Percentiles rank a stretch among this genome's conserved stretches.
Evolutionary conservation across 768 basidiomycete species (phyloP).

Genomic region (Leccinellum luteum): DNA sequence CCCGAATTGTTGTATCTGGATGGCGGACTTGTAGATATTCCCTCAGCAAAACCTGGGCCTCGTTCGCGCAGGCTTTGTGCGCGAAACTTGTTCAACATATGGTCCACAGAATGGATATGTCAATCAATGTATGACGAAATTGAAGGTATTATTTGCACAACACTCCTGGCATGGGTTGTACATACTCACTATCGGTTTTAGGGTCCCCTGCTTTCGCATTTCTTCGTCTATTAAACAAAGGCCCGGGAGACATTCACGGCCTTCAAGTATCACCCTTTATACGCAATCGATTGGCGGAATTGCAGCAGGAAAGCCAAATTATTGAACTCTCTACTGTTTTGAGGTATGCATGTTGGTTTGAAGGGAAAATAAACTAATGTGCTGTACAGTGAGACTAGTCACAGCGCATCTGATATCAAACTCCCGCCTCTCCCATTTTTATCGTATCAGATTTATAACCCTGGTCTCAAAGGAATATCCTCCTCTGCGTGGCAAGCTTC

Average conservation of each 20-base stretch:
- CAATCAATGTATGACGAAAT: constrained; percentile 57
- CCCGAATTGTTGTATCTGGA: constrained; percentile 78
- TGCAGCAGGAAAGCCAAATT: constrained; percentile 42
- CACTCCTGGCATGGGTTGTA: not conserved
- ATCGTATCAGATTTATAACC: constrained; percentile 37
- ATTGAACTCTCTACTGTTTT: constrained; percentile 42
- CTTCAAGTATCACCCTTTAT: constrained; percentile 63
- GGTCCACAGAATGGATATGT: constrained; percentile 81
- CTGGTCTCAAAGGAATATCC: constrained; percentile 61
- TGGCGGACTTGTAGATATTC: constrained; percentile 67
- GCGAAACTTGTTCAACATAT: constrained; percentile 80
- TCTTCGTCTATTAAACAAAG: constrained; percentile 61
- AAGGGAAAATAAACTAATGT: constrained; percentile 4
- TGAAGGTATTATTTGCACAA: constrained; percentile 43
- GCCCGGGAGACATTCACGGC: constrained; percentile 62
- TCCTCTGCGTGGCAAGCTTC: constrained; percentile 65
- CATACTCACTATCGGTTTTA: constrained; percentile 23
- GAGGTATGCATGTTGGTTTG: constrained; percentile 36
- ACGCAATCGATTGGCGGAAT: constrained; percentile 47
- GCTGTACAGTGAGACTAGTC: constrained; percentile 20
- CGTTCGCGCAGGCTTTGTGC: constrained; percentile 55
- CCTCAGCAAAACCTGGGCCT: constrained; percentile 48
- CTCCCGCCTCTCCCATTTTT: constrained; percentile 12
- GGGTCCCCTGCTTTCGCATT: constrained; percentile 70
- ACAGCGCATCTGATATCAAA: constrained; percentile 18